phyloP scores from a whole-genome alignment of 352 stramenopile species.

The Pythium phragmitis region DNA sequence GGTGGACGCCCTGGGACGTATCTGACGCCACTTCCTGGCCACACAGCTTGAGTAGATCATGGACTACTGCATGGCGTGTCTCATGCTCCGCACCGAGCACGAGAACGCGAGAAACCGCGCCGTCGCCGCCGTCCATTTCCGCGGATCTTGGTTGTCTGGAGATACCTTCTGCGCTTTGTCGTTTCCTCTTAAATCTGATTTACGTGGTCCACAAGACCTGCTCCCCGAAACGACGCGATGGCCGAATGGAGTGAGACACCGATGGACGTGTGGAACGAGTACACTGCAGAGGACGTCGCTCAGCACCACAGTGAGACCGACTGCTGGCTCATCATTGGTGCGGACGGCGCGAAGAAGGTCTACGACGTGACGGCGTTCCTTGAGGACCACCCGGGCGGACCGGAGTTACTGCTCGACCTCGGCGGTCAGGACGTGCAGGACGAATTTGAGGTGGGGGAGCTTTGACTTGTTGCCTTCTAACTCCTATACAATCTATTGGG shows the following conservation, averaged over 20 bases:
- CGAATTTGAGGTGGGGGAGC: constrained; percentile 49
- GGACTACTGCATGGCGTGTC: constrained; percentile 25
- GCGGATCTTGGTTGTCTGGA: not conserved
- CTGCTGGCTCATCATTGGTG: constrained; percentile 51
- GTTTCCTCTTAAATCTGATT: constrained; percentile 3
- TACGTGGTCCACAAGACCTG: constrained; percentile 8
- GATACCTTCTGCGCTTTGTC: not conserved
- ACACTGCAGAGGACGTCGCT: constrained; percentile 84
- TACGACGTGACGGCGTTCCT: constrained; percentile 95
- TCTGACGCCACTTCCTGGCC: constrained; percentile 17
- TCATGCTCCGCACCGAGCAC: constrained; percentile 41
- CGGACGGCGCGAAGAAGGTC: constrained; percentile 66
- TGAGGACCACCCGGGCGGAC: constrained; percentile 93
- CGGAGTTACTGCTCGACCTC: constrained; percentile 91
- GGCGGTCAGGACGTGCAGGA: constrained; percentile 80
- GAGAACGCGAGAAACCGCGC: constrained; percentile 31
- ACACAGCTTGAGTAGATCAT: constrained; percentile 36
- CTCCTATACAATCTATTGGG: too few relatives aligned
- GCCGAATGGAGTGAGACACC: not conserved
- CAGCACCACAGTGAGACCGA: constrained; percentile 45
- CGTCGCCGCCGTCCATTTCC: constrained; percentile 7
- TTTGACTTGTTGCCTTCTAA: too few relatives aligned
- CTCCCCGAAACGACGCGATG: not conserved
- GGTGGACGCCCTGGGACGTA: constrained; percentile 13
- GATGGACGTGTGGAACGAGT: constrained; percentile 44